Evolutionary conservation across 805 yeast species (phyloP).

Genomic region (Pichia nakasei): DNA sequence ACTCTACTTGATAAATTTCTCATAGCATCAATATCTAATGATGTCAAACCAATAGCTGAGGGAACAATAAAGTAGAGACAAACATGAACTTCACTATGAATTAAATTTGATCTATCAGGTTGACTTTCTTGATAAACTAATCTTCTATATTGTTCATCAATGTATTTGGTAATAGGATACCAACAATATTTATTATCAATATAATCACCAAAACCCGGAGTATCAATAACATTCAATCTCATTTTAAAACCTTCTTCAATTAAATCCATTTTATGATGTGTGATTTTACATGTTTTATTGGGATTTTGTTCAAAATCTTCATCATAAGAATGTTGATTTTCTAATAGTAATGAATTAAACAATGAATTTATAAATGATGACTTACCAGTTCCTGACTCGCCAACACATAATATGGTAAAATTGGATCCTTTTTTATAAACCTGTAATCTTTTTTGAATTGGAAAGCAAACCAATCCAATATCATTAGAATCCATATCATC

Average conservation of each 20-base stretch:
- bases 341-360: conserved; percentile 43
- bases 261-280: conserved; percentile 38
- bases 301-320: conserved; percentile 14
- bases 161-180: conserved; percentile 59
- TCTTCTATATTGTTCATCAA: conserved; percentile 70
- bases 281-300: conserved; percentile 27
- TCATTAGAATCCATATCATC: conserved; percentile 18
- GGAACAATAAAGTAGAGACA: conserved; percentile 80
- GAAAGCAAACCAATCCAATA: conserved; percentile 24
- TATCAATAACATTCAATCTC: conserved; percentile 55
- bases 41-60: conserved; percentile 48
- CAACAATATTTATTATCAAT: conserved; percentile 60
- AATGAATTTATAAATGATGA: conserved; percentile 75
- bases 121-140: conserved; percentile 71
- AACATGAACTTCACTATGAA: conserved; percentile 71
- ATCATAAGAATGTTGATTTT: conserved; percentile 15
- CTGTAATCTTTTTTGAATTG: conserved; percentile 22
- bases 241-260: conserved; percentile 52
- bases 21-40: conserved; percentile 68
- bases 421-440: conserved; percentile 52
- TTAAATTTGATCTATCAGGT: conserved; percentile 44
- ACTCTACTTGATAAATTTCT: conserved; percentile 60
- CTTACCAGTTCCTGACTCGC: conserved; percentile 81
- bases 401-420: conserved; percentile 78
- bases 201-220: conserved; percentile 69